Conservation (phyloP, 1,139 yeast genomes). For the Petasospora fabianii region DNA sequence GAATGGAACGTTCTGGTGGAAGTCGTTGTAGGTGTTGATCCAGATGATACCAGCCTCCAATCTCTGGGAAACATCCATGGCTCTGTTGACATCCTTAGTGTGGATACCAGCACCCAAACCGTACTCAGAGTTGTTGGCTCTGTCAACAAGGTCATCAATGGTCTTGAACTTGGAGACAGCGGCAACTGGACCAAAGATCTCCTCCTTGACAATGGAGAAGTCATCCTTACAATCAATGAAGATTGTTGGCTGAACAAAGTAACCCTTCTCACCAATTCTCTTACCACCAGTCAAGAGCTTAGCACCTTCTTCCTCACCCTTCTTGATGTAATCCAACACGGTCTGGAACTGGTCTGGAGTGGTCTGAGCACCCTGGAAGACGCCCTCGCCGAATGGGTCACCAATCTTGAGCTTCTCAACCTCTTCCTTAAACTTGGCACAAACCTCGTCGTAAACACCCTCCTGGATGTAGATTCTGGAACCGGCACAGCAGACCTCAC, state of each 20-base stretch:
- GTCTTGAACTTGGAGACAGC: slow-evolving; percentile 70
- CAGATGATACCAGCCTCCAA: slow-evolving; percentile 81
- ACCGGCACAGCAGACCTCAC: slow-evolving; percentile 89
- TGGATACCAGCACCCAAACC: slow-evolving; percentile 88
- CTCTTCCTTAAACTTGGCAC: slow-evolving; percentile 50
- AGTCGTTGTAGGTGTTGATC: slow-evolving; percentile 80
- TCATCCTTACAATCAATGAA: slow-evolving; percentile 65
- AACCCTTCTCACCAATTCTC: slow-evolving; percentile 66
- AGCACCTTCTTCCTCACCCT: slow-evolving; percentile 77
- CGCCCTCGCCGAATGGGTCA: slow-evolving; percentile 68
- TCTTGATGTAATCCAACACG: slow-evolving; percentile 68
- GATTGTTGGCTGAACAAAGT: slow-evolving; percentile 74
- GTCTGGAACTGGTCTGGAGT: slow-evolving; percentile 72
- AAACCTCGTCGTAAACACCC: slow-evolving; percentile 64
- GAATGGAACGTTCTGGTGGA: slow-evolving; percentile 73
- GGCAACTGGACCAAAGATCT: slow-evolving; percentile 86
- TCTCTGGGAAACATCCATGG: slow-evolving; percentile 61
- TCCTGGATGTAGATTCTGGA: slow-evolving; percentile 81
- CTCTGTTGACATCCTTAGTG: slow-evolving; percentile 59
- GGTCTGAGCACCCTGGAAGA: slow-evolving; percentile 86
- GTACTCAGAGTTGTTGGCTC: slow-evolving; percentile 72
- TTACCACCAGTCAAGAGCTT: slow-evolving; percentile 74
- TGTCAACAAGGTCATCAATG: slow-evolving; percentile 62
- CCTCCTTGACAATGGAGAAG: slow-evolving; percentile 72
- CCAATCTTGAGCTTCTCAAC: slow-evolving; percentile 60